Evolutionary conservation across 306 rosid species (phyloP).

Genomic region (Purshia tridentata): DNA sequence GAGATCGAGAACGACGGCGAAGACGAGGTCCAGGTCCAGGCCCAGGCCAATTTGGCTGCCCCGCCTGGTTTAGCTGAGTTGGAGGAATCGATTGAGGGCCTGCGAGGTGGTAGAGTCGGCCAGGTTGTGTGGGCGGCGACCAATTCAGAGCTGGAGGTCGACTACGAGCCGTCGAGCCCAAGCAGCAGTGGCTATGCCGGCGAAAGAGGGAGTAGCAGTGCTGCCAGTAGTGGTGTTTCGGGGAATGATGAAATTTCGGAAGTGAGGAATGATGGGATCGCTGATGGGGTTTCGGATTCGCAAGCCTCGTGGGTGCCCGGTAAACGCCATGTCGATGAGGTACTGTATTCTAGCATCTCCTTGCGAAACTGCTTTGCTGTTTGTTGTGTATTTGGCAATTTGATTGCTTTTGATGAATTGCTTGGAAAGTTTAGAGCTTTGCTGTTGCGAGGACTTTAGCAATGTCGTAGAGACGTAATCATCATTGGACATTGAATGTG

Average conservation of each 20-base stretch:
- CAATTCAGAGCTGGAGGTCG: slow-evolving; percentile 57
- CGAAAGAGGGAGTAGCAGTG: slow-evolving; percentile 71
- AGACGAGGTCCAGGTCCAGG: slow-evolving; percentile 25
- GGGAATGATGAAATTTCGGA: slow-evolving; percentile 50
- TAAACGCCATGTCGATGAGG: slow-evolving; percentile 72
- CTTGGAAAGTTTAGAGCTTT: not conserved
- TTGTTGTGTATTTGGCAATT: not conserved
- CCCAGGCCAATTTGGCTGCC: slow-evolving; percentile 19
- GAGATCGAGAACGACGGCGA: slow-evolving; percentile 19
- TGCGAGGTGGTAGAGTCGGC: slow-evolving; percentile 20
- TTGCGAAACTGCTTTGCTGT: not conserved
- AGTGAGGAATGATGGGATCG: slow-evolving; percentile 36
- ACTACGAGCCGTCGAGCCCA: slow-evolving; percentile 52
- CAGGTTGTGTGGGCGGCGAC: slow-evolving; percentile 45
- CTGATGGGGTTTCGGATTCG: slow-evolving; percentile 41
- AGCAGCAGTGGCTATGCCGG: slow-evolving; percentile 91
- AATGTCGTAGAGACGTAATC: not conserved
- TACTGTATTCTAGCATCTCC: slow-evolving; percentile 26
- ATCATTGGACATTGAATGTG: not conserved
- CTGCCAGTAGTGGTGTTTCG: slow-evolving; percentile 50
- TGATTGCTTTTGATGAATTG: not conserved
- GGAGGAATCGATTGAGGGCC: slow-evolving; percentile 25
- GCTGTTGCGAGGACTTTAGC: not conserved
- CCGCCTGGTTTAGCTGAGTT: slow-evolving; percentile 4
- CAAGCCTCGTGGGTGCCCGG: slow-evolving; percentile 52